Conservation (phyloP, 805 yeast species). For the Ogataea sp. region DNA sequence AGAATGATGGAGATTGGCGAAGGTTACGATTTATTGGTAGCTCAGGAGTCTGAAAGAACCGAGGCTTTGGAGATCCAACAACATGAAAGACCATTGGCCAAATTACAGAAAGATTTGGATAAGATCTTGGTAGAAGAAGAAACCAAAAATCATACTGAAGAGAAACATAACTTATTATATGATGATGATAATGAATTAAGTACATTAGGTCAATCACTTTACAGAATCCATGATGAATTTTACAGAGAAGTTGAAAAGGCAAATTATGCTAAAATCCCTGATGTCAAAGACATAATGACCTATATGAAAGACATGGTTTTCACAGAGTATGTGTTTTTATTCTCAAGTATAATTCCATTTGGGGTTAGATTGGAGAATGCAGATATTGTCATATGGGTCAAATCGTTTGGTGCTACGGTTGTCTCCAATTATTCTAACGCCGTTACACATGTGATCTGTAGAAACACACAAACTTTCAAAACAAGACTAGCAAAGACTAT, state of each 20-base stretch:
- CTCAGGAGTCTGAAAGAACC: conserved; percentile 55
- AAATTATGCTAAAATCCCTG: conserved; percentile 33
- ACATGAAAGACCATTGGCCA: conserved; percentile 77
- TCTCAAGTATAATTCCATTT: conserved; percentile 88
- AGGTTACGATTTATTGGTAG: conserved; percentile 37
- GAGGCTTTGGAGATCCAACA: conserved; percentile 73
- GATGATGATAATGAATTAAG: conserved; percentile 79
- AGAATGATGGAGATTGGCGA: conserved; percentile 40
- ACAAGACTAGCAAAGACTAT: conserved; percentile 70
- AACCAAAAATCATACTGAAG: conserved; percentile 13
- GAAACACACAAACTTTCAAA: conserved; percentile 73
- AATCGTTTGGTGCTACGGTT: conserved; percentile 84
- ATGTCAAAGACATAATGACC: conserved; percentile 66
- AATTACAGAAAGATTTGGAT: conserved; percentile 67
- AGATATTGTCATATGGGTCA: conserved; percentile 88
- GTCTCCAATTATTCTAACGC: conserved; percentile 59
- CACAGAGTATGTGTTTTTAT: conserved; percentile 58
- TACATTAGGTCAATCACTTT: conserved; percentile 53
- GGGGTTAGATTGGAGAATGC: conserved; percentile 65
- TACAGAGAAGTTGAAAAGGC: conserved; percentile 38
- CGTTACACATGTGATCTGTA: conserved; percentile 86
- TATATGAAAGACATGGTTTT: conserved; percentile 63
- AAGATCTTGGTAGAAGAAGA: conserved; percentile 31
- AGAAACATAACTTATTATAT: conserved; percentile 43
- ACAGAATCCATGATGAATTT: conserved; percentile 58